phyloP scores from a whole-genome alignment of 1,284 basidiomycete genomes.

The Marasmius sp. region DNA sequence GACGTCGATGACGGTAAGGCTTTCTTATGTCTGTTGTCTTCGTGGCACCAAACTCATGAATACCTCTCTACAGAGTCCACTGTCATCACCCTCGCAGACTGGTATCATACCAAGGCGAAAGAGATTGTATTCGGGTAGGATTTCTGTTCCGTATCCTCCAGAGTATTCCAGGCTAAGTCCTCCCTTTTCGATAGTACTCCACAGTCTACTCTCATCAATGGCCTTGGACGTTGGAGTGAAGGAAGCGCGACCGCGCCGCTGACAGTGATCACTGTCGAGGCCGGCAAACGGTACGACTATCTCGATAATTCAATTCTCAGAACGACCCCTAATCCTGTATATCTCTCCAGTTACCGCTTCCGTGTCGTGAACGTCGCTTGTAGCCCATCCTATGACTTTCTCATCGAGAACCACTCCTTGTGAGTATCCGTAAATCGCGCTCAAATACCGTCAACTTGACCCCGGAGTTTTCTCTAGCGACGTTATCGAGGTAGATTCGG shows the following conservation, averaged over 20 bases:
- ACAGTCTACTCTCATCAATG: conserved; percentile 46
- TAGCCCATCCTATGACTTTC: conserved; percentile 31
- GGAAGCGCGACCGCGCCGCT: conserved; percentile 10
- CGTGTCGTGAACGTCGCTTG: conserved; percentile 53
- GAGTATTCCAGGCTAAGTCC: neutral
- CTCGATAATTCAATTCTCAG: neutral
- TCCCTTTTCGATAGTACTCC: conserved; percentile 20
- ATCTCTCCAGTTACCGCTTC: conserved; percentile 23
- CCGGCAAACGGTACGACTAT: conserved; percentile 10
- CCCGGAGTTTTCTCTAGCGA: neutral
- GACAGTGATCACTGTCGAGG: conserved; percentile 29
- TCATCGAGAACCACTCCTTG: conserved; percentile 31
- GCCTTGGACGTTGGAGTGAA: conserved; percentile 27
- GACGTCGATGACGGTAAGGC: conserved; percentile 44
- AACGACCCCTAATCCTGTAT: neutral
- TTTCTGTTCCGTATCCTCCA: too few species aligned
- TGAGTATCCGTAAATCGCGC: conserved; percentile 21
- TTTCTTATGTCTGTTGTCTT: neutral
- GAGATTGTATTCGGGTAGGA: neutral
- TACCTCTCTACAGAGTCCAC: conserved; percentile 20
- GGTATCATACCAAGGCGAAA: conserved; percentile 24
- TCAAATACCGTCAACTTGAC: neutral
- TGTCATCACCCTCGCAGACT: conserved; percentile 31
- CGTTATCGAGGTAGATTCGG: conserved; percentile 20
- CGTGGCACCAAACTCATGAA: neutral